Evolutionary conservation across 192 early-diverging fungal genomes (phyloP), one percentile per base, ranked within the genome.

Genomic region (Gonapodya prolifera): DNA sequence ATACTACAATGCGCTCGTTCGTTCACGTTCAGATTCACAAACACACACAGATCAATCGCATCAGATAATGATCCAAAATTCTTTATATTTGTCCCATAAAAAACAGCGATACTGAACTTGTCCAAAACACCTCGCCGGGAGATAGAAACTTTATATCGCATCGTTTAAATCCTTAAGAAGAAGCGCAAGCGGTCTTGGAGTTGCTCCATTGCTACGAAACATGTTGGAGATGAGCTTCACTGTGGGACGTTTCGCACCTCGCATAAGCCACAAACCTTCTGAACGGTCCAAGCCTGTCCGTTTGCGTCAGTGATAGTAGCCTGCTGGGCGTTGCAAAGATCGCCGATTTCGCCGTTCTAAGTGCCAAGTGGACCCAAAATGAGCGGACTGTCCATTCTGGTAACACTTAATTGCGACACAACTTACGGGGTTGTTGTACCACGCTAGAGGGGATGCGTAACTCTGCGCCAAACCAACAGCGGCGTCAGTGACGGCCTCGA

Each of bases 281-380:
- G 81, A 35, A 83, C 80, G 2, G 81, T 83, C 33, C 73, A 83
- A 1, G 75, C 74, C 2, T 70, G 75, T 16, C 82, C 82, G 23
- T 69, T 70, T 8, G 33, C 75, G 34, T 78, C 80, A 18, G 78
- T 70, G 28, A 79, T n/a, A 29, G 75, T 69, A 0, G 23, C 82
- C 33, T 82, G 78, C 33, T 79, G 77, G 34, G 80, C 75, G 35
- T 80, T 79, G 78, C 79, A 80, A 78, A 79, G 80, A 36, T 83
- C 82, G 29, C 35, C 82, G 28, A 83, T 79, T 77, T 83, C 82
- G 28, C 81, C 81, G 33, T 75, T 77, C 23, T 61, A 61, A 16
- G 45, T 8, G 8, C 23, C 45, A 61, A 23, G 23, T 16, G 23
- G 8, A 61, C 45, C 8, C 45, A 16, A 8, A 16, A 16, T 61